phyloP scores from a whole-genome alignment of 2,329 filamentous ascomycete species.

The Colletotrichum viniferum region DNA sequence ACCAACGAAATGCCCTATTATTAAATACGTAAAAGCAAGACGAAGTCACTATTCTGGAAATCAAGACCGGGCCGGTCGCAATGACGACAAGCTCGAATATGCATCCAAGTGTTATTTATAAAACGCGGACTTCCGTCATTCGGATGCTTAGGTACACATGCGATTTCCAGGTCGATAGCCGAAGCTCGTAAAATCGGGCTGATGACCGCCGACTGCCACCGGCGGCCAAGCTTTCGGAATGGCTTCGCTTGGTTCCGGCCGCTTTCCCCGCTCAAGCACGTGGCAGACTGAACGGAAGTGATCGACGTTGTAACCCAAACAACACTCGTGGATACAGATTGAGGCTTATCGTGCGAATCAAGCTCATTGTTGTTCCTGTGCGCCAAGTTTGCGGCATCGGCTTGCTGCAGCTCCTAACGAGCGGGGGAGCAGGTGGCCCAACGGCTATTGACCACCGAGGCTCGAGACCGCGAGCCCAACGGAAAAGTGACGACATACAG shows the following conservation, averaged over 20 bases:
- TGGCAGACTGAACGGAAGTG: neutral
- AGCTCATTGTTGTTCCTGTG: neutral
- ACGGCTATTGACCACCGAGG: neutral
- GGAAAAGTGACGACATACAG: neutral
- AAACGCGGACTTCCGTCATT: neutral
- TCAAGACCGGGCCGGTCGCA: neutral
- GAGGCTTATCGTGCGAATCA: slow-evolving; percentile 1
- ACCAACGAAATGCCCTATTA: neutral
- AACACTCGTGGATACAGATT: neutral
- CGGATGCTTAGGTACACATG: neutral
- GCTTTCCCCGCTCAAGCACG: neutral
- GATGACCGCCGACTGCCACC: neutral
- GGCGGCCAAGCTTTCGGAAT: neutral
- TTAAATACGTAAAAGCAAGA: neutral
- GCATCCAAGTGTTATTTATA: neutral
- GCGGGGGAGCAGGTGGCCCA: neutral
- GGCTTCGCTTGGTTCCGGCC: neutral
- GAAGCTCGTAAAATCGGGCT: neutral
- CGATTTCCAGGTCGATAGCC: neutral
- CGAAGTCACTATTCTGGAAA: neutral
- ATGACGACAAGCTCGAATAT: neutral
- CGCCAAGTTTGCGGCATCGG: neutral
- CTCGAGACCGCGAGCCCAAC: neutral
- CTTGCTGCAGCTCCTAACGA: neutral
- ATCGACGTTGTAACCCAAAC: neutral